Conservation (phyloP, 2,329 filamentous ascomycete genomes). For the Myotisia sp. region DNA sequence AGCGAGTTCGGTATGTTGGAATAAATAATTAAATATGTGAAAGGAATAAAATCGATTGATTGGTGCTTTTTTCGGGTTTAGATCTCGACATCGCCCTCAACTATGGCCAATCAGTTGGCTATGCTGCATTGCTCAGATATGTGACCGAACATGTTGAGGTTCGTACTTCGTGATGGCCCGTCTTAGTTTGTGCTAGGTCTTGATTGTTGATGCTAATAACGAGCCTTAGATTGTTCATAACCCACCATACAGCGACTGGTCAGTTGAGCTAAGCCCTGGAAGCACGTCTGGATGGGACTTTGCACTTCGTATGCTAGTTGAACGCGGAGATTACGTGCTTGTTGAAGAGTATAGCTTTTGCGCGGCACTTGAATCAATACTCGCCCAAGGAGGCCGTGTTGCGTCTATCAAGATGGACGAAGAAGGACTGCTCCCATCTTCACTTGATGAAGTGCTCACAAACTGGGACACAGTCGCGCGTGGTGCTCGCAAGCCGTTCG, state of each 20-base stretch:
- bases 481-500: constrained; percentile 48
- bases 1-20: constrained; percentile 34
- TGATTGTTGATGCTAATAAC: constrained; percentile 6
- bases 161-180: constrained; percentile 4
- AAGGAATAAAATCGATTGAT: too few species aligned
- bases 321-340: constrained; percentile 60
- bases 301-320: constrained; percentile 65
- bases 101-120: constrained; percentile 76
- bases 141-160: constrained; percentile 87
- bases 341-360: constrained; percentile 89
- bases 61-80: constrained; percentile 37
- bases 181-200: neutral
- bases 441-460: constrained; percentile 48
- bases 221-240: constrained; percentile 51
- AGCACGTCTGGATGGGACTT: constrained; percentile 79
- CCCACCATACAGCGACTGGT: constrained; percentile 85
- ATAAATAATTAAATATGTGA: too few species aligned
- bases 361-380: constrained; percentile 53
- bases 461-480: constrained; percentile 48
- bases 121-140: constrained; percentile 76
- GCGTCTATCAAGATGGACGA: constrained; percentile 51
- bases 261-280: constrained; percentile 66
- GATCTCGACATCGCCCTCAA: constrained; percentile 85
- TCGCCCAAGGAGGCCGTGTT: constrained; percentile 47
- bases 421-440: constrained; percentile 48